Evolutionary conservation across 306 rosid genomes (phyloP).

Genomic region (Erythrophleum fordii): DNA sequence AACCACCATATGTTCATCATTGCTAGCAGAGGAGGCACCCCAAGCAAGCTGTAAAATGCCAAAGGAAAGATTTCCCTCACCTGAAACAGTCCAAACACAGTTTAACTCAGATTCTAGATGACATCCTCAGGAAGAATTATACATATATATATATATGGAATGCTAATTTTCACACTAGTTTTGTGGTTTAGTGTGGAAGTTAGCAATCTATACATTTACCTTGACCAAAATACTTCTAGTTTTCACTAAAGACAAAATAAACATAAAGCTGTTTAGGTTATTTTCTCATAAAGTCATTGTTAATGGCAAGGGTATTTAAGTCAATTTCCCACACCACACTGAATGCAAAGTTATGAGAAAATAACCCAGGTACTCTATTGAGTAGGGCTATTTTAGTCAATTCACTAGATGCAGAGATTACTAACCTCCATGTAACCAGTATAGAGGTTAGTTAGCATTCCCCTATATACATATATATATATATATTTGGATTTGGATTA

Average conservation of each 20-base stretch:
- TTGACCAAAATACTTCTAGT: neutral
- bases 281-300: neutral
- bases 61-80: conserved; percentile 56
- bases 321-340: neutral
- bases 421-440: neutral
- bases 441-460: neutral
- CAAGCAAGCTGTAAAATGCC: conserved; percentile 58
- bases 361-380: neutral
- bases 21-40: conserved; percentile 58
- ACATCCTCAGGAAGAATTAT: neutral
- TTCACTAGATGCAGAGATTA: neutral
- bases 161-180: neutral
- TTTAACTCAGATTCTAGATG: conserved; percentile 2
- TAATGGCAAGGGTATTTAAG: neutral
- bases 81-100: conserved; percentile 44
- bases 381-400: neutral
- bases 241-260: neutral
- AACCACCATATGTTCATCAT: conserved; percentile 75
- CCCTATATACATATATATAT: neutral
- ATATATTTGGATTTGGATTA: neutral
- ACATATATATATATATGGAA: neutral
- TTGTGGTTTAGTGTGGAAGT: neutral
- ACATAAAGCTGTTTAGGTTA: no score
- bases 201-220: neutral
- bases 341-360: neutral